A percentile compares a stretch with the other conserved stretches of the same genome.
Conservation (phyloP, 2,329 filamentous ascomycete species). For the Alternaria metachromatica region DNA sequence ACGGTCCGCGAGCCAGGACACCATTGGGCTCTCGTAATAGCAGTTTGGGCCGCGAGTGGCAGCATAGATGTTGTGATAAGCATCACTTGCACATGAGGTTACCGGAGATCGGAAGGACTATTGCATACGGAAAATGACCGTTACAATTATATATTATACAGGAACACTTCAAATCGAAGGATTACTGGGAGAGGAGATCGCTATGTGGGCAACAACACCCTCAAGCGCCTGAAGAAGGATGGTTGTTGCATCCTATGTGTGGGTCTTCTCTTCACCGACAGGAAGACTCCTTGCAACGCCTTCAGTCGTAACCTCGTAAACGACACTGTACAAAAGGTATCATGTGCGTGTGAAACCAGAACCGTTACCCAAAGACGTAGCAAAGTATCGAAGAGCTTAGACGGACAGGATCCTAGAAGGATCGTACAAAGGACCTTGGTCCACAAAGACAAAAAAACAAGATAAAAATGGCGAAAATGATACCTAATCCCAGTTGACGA, state of each 20-base stretch:
- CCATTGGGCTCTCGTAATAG: neutral
- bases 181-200: constrained; percentile 13
- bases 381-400: neutral
- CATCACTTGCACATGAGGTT: neutral
- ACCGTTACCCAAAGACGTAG: neutral
- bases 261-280: constrained; percentile 12
- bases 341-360: constrained; percentile 15
- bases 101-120: neutral
- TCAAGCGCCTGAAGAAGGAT: constrained; percentile 16
- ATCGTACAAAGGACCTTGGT: neutral
- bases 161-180: constrained; percentile 8
- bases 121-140: constrained; percentile 2
- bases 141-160: constrained; percentile 27
- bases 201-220: constrained; percentile 21
- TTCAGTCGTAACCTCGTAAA: constrained; percentile 18
- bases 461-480: neutral
- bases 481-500: constrained; percentile 35
- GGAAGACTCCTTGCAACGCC: constrained; percentile 13
- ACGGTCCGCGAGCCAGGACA: neutral
- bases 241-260: constrained; percentile 6
- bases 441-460: neutral
- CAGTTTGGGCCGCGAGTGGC: neutral
- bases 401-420: neutral
- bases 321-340: constrained; percentile 15
- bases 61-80: neutral